Base-by-base conservation (phyloP, 2,329 filamentous ascomycete genomes). In the Fusarium austroafricanum region DNA sequence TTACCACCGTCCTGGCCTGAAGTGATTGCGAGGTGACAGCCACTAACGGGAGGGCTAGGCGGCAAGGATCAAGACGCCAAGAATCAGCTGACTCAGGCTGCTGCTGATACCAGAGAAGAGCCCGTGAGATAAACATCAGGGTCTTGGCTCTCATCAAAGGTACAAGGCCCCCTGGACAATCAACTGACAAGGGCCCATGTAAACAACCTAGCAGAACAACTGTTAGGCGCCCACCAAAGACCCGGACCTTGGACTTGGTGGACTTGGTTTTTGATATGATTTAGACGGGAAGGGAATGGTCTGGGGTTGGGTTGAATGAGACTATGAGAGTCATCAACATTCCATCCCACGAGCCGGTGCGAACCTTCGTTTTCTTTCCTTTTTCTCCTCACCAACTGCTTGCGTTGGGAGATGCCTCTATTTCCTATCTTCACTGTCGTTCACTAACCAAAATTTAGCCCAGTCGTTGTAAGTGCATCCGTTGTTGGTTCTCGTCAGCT, bases 1-100 rank as follows among this genome's bases (percentile, higher is more conserved):
- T 39, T 59, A 69, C 62, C 67, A 69, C 67, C 67, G 62, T 70
- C 57, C 50, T 47, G 58, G 67, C 67, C 67, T 69, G 66, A 70
- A 55, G 67, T 67, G 67, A 69, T 55, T 49, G 26, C 54, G 23
- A 64, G 50, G 57, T 64, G 67, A 64, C 46, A 67, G 50, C 67
- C 67, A 69, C 62, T 68, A 53, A 67, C 51, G 58, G 67, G 67
- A 70, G 57, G 43, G 62, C 62, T 64, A 60, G 29, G 21, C 23
- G 33, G 44, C 67, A 57, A 28, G 67, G 67, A 55, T 62, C 12
- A 45, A 35, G 38, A 46, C 35, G 53, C 58, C 58, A 69, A 64
- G 49, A 61, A 61, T 61, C 57, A 50, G 26, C 29, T 53, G 51
- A 45, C 52, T 42, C 64, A 61, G 50, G 42, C 49, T 35, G 59